Evolutionary conservation across 129 eudicot species (phyloP).

Genomic region (Tagetes patula): DNA sequence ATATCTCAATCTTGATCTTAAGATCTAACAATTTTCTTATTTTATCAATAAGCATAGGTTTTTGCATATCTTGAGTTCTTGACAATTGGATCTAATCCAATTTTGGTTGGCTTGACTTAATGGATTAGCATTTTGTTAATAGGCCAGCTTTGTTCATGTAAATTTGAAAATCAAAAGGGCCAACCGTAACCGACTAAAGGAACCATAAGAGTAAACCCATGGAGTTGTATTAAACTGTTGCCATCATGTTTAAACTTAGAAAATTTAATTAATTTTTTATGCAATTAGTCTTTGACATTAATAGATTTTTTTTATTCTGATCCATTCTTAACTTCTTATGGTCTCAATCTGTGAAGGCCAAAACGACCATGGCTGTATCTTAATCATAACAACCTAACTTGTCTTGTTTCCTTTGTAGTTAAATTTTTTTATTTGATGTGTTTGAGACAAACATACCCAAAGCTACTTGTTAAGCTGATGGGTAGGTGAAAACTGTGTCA

Average conservation of each 20-base stretch:
- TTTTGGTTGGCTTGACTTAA: not conserved
- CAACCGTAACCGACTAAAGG: no score
- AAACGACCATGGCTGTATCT: not conserved
- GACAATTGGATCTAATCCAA: not conserved
- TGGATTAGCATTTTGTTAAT: not conserved
- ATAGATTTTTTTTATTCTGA: no score
- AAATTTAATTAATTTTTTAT: no score
- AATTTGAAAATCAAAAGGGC: no score
- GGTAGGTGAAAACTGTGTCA: not conserved
- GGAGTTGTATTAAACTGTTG: no score
- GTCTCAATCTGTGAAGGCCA: not conserved
- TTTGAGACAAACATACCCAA: not conserved
- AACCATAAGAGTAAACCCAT: no score
- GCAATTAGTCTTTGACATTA: no score
- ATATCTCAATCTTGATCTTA: not conserved
- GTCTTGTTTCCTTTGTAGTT: not conserved
- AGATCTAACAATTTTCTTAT: not conserved
- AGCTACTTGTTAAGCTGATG: not conserved
- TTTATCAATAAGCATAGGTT: not conserved
- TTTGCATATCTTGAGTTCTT: not conserved
- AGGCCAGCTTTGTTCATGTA: no score
- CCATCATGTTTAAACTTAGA: no score
- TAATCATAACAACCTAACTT: not conserved
- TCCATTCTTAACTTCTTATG: no score
- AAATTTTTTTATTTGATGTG: not conserved